Base-by-base conservation (phyloP, 2,329 filamentous ascomycete genomes). In the Aspergillus sojae region DNA sequence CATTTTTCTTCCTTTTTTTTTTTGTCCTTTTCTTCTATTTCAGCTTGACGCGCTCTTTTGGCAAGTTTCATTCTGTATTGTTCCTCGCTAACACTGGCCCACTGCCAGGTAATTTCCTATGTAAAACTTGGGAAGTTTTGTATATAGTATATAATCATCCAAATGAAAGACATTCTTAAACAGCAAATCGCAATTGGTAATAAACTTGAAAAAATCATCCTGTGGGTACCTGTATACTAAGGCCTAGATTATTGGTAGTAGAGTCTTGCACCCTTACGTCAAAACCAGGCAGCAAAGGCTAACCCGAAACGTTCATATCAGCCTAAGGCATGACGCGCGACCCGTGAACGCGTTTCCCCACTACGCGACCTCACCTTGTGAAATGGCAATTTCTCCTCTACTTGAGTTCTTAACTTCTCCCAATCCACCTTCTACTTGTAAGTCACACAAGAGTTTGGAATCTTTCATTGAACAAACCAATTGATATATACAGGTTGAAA, bases 241-340 rank as follows among this genome's bases (percentile, higher is more conserved):
- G 36, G 16, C 16, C 16, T 41, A 3, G 9, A 16, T 48, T 4
- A 16, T 34, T 48, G 19, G 41, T 21, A 23, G 19, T 34, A 34
- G 19, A 43, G 26, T n/a, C 12, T 32, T 16, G 36, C 26, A 55
- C 57, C 46, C 69, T 71, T 32, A 21, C 28, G 67, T 67, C 69
- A 68, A 32, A 70, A 69, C 67, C 61, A 52, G 26, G 68, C 61
- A 53, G 26, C 21, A 48, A 32, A 14, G 23, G 26, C 69, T 71
- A 72, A 66, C 73, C 70, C 28, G 34, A 74, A 64, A 57, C 50
- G 70, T 70, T 67, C 65, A 75, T 75, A 75, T 75, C 70, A 67
- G 69, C 71, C 69, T 71, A 66, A 70, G 67, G 65, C 67, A 71
- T 67, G 67, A 70, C 68, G 68, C 71, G 73, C 66, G 71, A 73